A percentile compares a stretch with the other conserved stretches of the same genome.
These are phyloP conservation scores for Penicillium psychrofluorescens DNA, from an alignment of 495 filamentous ascomycete genomes.

Conservation along the genomic window DNA sequence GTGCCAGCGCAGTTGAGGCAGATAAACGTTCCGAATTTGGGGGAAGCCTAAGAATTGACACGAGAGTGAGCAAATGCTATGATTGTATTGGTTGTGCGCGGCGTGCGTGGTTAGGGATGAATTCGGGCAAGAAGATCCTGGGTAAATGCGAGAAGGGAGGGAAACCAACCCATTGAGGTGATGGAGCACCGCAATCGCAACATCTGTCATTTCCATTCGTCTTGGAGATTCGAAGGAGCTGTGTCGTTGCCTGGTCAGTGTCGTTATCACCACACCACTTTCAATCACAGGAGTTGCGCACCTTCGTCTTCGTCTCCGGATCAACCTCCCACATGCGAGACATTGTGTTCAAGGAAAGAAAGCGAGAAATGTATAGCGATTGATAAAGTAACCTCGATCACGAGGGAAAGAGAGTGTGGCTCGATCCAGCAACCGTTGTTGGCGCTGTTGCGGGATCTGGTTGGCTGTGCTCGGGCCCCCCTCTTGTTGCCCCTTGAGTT, in stretches of 20 bases:
- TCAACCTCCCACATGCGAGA: conserved; percentile 94
- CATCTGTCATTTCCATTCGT: conserved; percentile 77
- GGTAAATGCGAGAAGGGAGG: not conserved
- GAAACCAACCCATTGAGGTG: conserved; percentile 75
- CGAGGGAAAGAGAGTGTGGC: not conserved
- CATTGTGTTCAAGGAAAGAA: conserved; percentile 19
- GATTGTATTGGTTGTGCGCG: no score
- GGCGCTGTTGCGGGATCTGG: not conserved
- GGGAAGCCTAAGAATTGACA: conserved; percentile 43
- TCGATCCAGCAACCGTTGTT: not conserved
- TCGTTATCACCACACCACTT: not conserved
- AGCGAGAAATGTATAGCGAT: not conserved
- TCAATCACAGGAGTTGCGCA: conserved; percentile 23
- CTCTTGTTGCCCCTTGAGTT: conserved; percentile 1
- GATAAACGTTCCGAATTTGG: conserved; percentile 85
- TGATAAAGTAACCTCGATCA: not conserved
- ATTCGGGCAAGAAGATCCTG: no score
- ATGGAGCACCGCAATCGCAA: conserved; percentile 89
- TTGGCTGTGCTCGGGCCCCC: conserved; percentile 7
- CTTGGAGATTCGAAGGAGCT: conserved; percentile 87
- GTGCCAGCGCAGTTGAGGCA: conserved; percentile 93
- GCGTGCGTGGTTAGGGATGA: no score
- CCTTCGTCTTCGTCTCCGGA: conserved; percentile 89
- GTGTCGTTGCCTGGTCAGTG: conserved; percentile 10
- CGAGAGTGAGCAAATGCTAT: not conserved